Evolutionary conservation across 1,139 yeast genomes (phyloP).

Genomic region (Williopsis jadinii): DNA sequence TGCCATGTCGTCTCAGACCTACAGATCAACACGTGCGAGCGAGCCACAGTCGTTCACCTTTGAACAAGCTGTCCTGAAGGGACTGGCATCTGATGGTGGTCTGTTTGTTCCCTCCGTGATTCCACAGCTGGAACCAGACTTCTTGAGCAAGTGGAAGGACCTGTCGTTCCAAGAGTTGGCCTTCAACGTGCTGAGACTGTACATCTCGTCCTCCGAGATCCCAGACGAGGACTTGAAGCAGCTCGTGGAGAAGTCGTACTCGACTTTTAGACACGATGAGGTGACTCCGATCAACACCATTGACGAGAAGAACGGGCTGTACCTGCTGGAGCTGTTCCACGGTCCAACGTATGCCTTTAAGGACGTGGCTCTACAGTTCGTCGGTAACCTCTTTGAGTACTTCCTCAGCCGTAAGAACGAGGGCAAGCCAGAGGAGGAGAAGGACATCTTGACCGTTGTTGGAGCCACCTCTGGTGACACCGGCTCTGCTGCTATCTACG

Average conservation of each 20-base stretch:
- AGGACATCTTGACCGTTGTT: conserved; percentile 87
- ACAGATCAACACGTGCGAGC: conserved; percentile 83
- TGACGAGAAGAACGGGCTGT: conserved; percentile 45
- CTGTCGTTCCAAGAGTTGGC: conserved; percentile 82
- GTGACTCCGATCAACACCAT: conserved; percentile 75
- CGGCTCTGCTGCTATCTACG: conserved; percentile 98
- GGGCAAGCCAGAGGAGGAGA: conserved; percentile 48
- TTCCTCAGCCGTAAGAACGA: conserved; percentile 75
- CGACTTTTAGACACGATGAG: conserved; percentile 80
- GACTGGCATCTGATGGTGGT: conserved; percentile 95
- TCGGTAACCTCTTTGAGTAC: conserved; percentile 92
- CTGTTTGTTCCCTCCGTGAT: conserved; percentile 80
- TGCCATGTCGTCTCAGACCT: conserved; percentile 34
- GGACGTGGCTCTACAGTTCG: conserved; percentile 96
- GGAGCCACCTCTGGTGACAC: conserved; percentile 99
- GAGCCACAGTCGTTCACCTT: conserved; percentile 54
- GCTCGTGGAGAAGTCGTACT: conserved; percentile 66
- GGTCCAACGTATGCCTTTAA: conserved; percentile 99
- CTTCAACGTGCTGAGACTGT: conserved; percentile 73
- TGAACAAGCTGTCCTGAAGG: conserved; percentile 90
- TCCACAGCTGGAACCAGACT: conserved; percentile 59
- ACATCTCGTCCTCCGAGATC: conserved; percentile 65
- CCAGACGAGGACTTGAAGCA: conserved; percentile 57
- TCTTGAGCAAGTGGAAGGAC: conserved; percentile 62
- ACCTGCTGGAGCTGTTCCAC: conserved; percentile 87